Conservation (phyloP, 1,284 basidiomycete genomes). For the Marasmius fiardii region DNA sequence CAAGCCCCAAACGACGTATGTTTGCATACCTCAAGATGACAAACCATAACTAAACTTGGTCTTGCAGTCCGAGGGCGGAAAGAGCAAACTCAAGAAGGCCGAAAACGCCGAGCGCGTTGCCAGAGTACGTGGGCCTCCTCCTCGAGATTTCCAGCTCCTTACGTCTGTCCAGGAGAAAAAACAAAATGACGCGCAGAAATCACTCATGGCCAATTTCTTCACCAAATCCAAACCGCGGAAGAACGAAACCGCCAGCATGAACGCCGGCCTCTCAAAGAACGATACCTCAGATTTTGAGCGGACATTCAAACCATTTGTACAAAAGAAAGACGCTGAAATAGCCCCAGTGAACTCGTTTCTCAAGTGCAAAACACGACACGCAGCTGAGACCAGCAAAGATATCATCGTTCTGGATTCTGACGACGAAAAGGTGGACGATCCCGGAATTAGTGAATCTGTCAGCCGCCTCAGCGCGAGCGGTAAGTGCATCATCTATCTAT, state of each 20-base stretch:
- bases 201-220: constrained; percentile 74
- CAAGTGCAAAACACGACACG: constrained; percentile 24
- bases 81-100: constrained; percentile 38
- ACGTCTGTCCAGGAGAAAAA: constrained; percentile 49
- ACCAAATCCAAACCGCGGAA: constrained; percentile 47
- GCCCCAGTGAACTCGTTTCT: constrained; percentile 73
- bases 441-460: background rate
- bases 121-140: constrained; percentile 42
- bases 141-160: background rate
- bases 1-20: constrained; percentile 23
- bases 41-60: background rate
- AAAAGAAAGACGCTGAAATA: constrained; percentile 68
- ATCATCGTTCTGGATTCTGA: constrained; percentile 55
- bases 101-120: constrained; percentile 56
- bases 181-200: constrained; percentile 63
- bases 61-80: constrained; percentile 5
- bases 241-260: constrained; percentile 28
- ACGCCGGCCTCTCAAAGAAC: constrained; percentile 37
- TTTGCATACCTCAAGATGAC: background rate
- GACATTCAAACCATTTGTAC: constrained; percentile 72
- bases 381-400: constrained; percentile 29
- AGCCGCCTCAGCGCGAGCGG: constrained; percentile 32
- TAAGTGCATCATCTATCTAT: constrained; percentile 20
- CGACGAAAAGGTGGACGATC: constrained; percentile 24
- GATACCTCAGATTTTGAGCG: constrained; percentile 63